A percentile compares a stretch with the other conserved stretches of the same genome.
Conservation (phyloP, 2,329 filamentous ascomycete genomes). For the Blastomyces emzantsi region DNA sequence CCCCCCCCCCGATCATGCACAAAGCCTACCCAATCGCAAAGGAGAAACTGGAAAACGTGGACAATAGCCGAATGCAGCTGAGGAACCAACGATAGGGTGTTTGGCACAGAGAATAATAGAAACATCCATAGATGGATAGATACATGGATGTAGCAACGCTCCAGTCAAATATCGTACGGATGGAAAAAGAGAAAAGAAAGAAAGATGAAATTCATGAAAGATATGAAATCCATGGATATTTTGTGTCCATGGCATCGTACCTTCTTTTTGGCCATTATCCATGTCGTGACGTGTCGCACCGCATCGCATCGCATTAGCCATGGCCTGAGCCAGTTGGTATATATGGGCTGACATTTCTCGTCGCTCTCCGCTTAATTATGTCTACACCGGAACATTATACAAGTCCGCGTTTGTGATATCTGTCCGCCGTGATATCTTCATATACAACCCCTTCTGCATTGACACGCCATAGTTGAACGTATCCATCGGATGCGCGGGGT, state of each 20-base stretch:
- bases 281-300: neutral
- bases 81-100: no score
- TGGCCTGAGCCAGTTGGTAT: neutral
- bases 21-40: no score
- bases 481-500: constrained; percentile 7
- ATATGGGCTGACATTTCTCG: neutral
- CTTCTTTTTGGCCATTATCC: neutral
- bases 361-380: neutral
- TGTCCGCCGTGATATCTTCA: constrained; percentile 1
- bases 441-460: neutral
- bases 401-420: neutral
- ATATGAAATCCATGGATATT: neutral
- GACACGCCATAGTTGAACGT: neutral
- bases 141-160: no score
- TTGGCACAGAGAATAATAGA: no score
- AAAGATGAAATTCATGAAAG: neutral
- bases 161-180: no score
- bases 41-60: no score
- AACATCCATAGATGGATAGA: no score
- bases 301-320: neutral
- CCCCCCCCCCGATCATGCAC: no score
- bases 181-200: no score
- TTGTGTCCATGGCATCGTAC: neutral
- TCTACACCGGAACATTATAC: neutral
- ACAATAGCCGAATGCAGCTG: no score